These are phyloP conservation scores for Salix exigua DNA, from an alignment of 345 rosid species.

Conservation along the genomic window DNA sequence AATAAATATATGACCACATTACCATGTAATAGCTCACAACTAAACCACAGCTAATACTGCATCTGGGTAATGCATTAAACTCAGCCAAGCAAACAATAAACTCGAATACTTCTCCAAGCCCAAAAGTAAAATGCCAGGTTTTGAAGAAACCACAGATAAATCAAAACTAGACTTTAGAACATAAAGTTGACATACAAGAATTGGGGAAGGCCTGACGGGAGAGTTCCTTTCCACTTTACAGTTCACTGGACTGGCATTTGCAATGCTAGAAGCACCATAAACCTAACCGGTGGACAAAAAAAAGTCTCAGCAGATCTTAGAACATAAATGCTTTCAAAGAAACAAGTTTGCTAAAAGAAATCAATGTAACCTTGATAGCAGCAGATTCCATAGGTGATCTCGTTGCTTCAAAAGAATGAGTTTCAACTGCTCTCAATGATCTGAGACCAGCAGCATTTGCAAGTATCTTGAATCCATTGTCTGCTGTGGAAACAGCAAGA, in stretches of 20 bases:
- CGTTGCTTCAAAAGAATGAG: slow-evolving; percentile 57
- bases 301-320: slow-evolving; percentile 3
- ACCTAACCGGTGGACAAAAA: slow-evolving; percentile 40
- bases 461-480: slow-evolving; percentile 88
- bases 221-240: slow-evolving; percentile 83
- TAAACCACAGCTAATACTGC: neutral
- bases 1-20: neutral
- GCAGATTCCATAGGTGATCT: slow-evolving; percentile 63
- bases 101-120: neutral
- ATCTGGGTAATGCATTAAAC: neutral
- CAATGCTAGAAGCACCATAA: slow-evolving; percentile 51
- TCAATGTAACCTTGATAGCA: slow-evolving; percentile 41
- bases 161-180: neutral
- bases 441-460: slow-evolving; percentile 66
- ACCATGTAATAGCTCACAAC: neutral
- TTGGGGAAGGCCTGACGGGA: slow-evolving; percentile 66
- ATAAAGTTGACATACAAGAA: slow-evolving; percentile 39
- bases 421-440: slow-evolving; percentile 55
- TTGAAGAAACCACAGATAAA: neutral
- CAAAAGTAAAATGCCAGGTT: neutral
- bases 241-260: slow-evolving; percentile 50
- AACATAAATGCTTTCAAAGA: slow-evolving; percentile 8
- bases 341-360: slow-evolving; percentile 8
- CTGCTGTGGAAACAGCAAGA: slow-evolving; percentile 81
- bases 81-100: neutral